Evolutionary conservation across 345 rosid species (phyloP).

Genomic region (Arabidopsis suecica): DNA sequence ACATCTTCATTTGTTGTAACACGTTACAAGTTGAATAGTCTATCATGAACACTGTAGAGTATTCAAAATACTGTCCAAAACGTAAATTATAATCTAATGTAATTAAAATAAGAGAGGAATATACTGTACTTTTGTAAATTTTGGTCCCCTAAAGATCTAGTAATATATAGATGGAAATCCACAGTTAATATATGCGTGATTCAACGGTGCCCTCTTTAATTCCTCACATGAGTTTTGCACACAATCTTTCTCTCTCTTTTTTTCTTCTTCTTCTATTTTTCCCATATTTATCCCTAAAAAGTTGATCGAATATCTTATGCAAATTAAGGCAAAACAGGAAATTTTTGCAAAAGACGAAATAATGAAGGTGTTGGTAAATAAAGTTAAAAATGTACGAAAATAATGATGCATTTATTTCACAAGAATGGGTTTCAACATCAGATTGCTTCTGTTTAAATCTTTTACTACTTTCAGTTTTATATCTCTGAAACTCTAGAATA

Average conservation of each 20-base stretch:
- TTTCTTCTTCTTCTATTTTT: not conserved
- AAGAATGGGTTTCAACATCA: conserved; percentile 26
- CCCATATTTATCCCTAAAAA: conserved; percentile 1
- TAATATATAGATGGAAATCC: not conserved
- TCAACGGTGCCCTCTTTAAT: conserved; percentile 43
- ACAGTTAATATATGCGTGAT: conserved; percentile 45
- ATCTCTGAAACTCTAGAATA: conserved; percentile 13
- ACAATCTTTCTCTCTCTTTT: not conserved
- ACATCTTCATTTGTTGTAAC: not conserved
- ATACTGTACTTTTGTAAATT: not conserved
- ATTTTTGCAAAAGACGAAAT: conserved; percentile 1
- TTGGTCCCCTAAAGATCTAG: conserved; percentile 20
- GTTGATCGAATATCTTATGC: conserved; percentile 14
- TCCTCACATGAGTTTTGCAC: conserved; percentile 49
- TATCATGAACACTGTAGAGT: not conserved
- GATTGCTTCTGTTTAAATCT: conserved; percentile 17
- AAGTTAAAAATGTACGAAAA: conserved; percentile 35
- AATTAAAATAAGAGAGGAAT: conserved; percentile 6
- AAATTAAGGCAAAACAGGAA: conserved; percentile 21
- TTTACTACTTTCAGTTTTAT: conserved; percentile 33
- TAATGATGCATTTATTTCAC: conserved; percentile 31
- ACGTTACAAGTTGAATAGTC: conserved; percentile 7
- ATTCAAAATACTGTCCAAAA: not conserved
- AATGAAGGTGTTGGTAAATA: conserved; percentile 33
- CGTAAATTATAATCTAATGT: not conserved